Base-by-base conservation (phyloP, 345 rosid genomes). In the Trapa bicornis region DNA sequence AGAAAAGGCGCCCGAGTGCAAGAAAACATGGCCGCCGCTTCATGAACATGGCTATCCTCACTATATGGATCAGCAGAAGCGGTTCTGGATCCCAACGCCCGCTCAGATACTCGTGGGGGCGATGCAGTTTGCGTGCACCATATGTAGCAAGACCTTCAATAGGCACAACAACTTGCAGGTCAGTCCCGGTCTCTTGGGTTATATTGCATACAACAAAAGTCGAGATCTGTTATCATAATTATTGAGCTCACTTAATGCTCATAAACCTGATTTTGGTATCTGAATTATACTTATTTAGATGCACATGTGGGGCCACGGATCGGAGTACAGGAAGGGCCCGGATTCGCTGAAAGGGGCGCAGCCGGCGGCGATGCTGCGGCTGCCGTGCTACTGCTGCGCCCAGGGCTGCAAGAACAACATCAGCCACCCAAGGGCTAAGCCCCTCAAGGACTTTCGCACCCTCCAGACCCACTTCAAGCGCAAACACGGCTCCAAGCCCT, bases 271-370 rank as follows among this genome's bases (percentile, higher is more conserved):
- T 22, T 22, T 22, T 22, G 29, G 29, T 22, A 22, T 22, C 29
- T 22, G 29, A 22, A 22, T 22, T 22, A 22, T 22, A 22, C 29
- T 22, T 22, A 22, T 35, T 22, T 22, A 22, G 29, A 22, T 88
- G 95, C 95, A 88, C 68, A 88, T 88, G 95, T 88, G 95, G 95
- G 95, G 95, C 36, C 95, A 88, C 57, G 95, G 95, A 74, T 86
- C 95, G 6, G 95, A 82, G 63, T 88, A 82, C 50, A 81, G 91
- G 71, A 86, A 83, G 67, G 95, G 89, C 37, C 87, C 89, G 4
- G 91, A 86, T 53, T 88, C 95, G 3, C 89, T 88, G 0, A 86
- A 79, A 75, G 95, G 95, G 43, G 82, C 87, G 33, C 95, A 88
- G 48, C 95, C 95, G 47, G 86, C 89, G 4, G 95, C 95, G 66